Conservation (phyloP, 2,329 filamentous ascomycete species). For the Chaetothyriales sp. region DNA sequence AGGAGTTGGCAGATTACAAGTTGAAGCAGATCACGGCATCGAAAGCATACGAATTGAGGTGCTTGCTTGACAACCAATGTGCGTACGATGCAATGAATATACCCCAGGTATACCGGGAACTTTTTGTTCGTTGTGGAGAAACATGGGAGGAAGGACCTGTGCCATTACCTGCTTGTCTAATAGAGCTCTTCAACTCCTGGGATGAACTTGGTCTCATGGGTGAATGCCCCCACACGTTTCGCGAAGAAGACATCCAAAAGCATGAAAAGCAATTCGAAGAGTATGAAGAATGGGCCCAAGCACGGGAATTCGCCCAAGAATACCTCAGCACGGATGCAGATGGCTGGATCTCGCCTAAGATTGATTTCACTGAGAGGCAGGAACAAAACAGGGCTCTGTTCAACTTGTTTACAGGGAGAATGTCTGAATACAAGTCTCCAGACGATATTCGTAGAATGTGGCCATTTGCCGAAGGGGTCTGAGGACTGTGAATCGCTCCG, state of each 20-base stretch:
- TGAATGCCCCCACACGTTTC: no score
- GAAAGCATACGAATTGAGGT: slow-evolving; percentile 23
- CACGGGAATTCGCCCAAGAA: slow-evolving; percentile 20
- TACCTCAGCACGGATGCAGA: slow-evolving; percentile 24
- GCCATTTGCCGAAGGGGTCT: no score
- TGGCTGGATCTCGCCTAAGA: slow-evolving; percentile 24
- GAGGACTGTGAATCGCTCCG: no score
- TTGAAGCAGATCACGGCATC: slow-evolving; percentile 14
- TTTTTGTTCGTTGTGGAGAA: no score
- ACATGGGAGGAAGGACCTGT: no score
- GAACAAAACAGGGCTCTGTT: slow-evolving; percentile 20
- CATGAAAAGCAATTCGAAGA: no score
- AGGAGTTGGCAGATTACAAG: slow-evolving; percentile 10
- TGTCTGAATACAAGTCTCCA: no score
- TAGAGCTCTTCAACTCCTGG: no score
- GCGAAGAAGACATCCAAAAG: no score
- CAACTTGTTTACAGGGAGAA: neutral
- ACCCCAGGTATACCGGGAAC: slow-evolving; percentile 21
- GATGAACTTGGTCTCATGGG: no score
- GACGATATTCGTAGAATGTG: no score
- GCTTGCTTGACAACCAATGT: slow-evolving; percentile 14
- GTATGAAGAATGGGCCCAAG: slow-evolving; percentile 20
- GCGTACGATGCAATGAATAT: slow-evolving; percentile 13
- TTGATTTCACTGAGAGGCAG: slow-evolving; percentile 20
- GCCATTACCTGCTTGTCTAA: no score